phyloP scores from a whole-genome alignment of 441 rosid species.

The Pelargonium citronellum region DNA sequence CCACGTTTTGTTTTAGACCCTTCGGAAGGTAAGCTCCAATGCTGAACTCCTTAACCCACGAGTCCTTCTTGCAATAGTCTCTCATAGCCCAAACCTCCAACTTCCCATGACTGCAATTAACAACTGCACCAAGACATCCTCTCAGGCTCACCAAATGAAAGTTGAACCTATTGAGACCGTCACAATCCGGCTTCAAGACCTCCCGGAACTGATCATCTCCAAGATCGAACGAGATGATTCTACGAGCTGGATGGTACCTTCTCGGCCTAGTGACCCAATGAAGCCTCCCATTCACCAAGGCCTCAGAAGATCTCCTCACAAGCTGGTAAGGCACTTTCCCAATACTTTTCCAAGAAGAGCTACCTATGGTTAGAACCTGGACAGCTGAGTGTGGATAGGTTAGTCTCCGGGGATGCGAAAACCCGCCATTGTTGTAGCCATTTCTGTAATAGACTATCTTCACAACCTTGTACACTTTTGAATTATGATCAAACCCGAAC shows the following conservation, averaged over 20 bases:
- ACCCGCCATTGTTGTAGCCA: slow-evolving; percentile 18
- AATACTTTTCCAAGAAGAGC: slow-evolving; percentile 56
- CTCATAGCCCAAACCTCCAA: slow-evolving; percentile 85
- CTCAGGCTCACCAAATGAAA: slow-evolving; percentile 45
- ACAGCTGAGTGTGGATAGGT: slow-evolving; percentile 64
- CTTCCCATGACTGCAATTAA: slow-evolving; percentile 54
- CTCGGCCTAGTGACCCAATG: slow-evolving; percentile 67
- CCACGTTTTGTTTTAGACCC: slow-evolving; percentile 46
- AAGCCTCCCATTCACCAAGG: slow-evolving; percentile 65
- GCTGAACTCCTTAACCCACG: slow-evolving; percentile 61
- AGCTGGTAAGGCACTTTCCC: slow-evolving; percentile 55
- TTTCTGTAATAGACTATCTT: slow-evolving; percentile 68
- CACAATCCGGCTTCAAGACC: slow-evolving; percentile 59
- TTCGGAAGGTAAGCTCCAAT: slow-evolving; percentile 68
- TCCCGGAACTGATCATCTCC: slow-evolving; percentile 62
- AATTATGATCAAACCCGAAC: slow-evolving; percentile 55
- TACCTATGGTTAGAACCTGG: slow-evolving; percentile 57
- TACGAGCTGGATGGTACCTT: slow-evolving; percentile 46
- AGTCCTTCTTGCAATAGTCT: slow-evolving; percentile 52
- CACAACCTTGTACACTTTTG: slow-evolving; percentile 56
- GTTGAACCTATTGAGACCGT: slow-evolving; percentile 48
- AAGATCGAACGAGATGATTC: slow-evolving; percentile 65
- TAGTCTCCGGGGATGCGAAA: slow-evolving; percentile 34
- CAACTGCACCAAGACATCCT: slow-evolving; percentile 55
- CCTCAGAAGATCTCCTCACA: slow-evolving; percentile 46